Evolutionary conservation across 2,329 filamentous ascomycete species (phyloP), one percentile per base, ranked within the genome.

Genomic region (Mycosphaerella sp.): DNA sequence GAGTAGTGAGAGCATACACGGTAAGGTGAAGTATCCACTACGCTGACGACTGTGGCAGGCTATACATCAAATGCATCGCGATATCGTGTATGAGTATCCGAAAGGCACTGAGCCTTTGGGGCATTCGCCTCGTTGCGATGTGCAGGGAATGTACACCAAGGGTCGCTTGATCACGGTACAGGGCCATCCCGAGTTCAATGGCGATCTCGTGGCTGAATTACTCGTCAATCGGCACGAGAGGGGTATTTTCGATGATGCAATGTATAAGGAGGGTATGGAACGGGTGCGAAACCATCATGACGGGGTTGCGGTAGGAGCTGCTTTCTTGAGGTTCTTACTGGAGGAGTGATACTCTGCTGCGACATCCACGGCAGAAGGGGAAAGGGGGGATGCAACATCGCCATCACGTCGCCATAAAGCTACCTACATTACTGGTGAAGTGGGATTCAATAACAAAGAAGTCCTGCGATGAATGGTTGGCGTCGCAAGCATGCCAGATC

Each of bases 61-160:
- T 18, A 79, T 94, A 55, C 85, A 90, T 66, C 87, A 95, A 69
- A 91, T 94, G 86, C 89, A 95, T 69, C 80, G 82, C 57, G 88
- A 96, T 65, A 79, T 85, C 34, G 85, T 91, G 4, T 78, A 77
- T 59, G 70, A 75, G 17, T 80, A 81, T 49, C 87, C 88, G 0
- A 63, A 74, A 5, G 79, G 77, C 48, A 78, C 84, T 2, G 75
- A 84, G 50, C 69, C 74, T 2, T 75, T 94, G 1, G 88, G 81
- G 2, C 77, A 75, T 36, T 86, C 85, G 1, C 75, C 77, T 3
- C 70, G 75, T 41, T 94, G 89, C 71, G 71, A 76, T 8, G 82
- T 89, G n/a, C 89, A 95, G 68, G 86, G 83, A 55, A 88, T 94
- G 79, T 86, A 93, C 65, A 69, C 76, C 16, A 79, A 82, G 7